phyloP scores from a whole-genome alignment of 2,329 filamentous ascomycete genomes.

The Penicillium palitans region DNA sequence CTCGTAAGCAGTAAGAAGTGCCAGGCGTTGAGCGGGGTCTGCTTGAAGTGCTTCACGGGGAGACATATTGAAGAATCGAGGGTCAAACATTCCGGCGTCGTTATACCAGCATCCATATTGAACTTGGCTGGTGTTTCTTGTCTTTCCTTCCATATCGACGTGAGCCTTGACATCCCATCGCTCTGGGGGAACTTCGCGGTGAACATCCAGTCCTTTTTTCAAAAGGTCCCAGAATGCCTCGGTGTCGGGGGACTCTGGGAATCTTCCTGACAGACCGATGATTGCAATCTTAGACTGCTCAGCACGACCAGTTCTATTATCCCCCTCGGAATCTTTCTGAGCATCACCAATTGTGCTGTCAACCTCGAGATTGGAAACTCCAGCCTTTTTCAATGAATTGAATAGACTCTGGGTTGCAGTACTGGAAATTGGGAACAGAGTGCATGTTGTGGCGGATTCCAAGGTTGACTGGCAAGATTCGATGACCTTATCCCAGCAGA shows the following conservation, averaged over 20 bases:
- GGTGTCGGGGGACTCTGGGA: slow-evolving; percentile 69
- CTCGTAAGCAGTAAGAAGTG: slow-evolving; percentile 75
- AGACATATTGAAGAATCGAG: slow-evolving; percentile 86
- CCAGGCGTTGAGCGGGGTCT: slow-evolving; percentile 77
- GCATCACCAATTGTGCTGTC: slow-evolving; percentile 31
- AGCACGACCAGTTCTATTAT: slow-evolving; percentile 32
- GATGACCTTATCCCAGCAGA: slow-evolving; percentile 46
- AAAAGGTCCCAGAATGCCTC: slow-evolving; percentile 75
- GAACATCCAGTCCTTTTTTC: slow-evolving; percentile 72
- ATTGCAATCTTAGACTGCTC: slow-evolving; percentile 72
- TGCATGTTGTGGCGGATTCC: slow-evolving; percentile 23
- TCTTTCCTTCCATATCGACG: slow-evolving; percentile 69
- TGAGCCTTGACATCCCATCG: slow-evolving; percentile 74
- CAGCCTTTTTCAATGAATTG: slow-evolving; percentile 32
- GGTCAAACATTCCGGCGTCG: slow-evolving; percentile 74
- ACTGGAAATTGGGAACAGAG: slow-evolving; percentile 34
- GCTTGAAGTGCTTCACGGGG: slow-evolving; percentile 77
- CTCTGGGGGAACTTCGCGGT: slow-evolving; percentile 60
- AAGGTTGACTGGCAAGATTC: slow-evolving; percentile 32
- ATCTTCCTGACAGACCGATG: slow-evolving; percentile 77
- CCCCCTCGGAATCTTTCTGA: slow-evolving; percentile 18
- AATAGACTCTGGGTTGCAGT: slow-evolving; percentile 37
- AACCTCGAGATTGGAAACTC: slow-evolving; percentile 28
- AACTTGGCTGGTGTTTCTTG: slow-evolving; percentile 73
- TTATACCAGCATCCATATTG: slow-evolving; percentile 76